Evolutionary conservation across 495 filamentous ascomycete species (phyloP).

Genomic region (Aspergillus cristatus): DNA sequence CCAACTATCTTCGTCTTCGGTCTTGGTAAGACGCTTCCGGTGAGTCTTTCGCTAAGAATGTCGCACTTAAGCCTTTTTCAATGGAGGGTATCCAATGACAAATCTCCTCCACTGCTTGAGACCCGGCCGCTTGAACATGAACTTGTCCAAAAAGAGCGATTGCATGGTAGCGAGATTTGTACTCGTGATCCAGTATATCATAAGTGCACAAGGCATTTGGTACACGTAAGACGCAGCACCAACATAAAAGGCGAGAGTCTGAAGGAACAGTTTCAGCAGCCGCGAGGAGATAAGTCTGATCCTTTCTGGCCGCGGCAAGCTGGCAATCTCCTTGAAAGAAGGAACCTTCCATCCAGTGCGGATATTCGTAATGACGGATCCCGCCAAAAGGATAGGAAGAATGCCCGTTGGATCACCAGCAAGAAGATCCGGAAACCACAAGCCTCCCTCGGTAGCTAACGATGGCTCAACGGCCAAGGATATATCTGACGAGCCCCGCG

Average conservation of each 20-base stretch:
- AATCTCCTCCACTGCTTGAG: slow-evolving; percentile 13
- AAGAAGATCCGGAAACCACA: slow-evolving; percentile 76
- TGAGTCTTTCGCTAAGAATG: too few relatives aligned
- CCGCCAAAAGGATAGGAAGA: slow-evolving; percentile 49
- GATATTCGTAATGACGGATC: slow-evolving; percentile 30
- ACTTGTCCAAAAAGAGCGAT: slow-evolving; percentile 24
- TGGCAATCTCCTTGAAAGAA: slow-evolving; percentile 12
- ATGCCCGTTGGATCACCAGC: slow-evolving; percentile 58
- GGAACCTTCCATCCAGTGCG: slow-evolving; percentile 20
- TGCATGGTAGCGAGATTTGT: slow-evolving; percentile 35
- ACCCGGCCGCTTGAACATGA: slow-evolving; percentile 20
- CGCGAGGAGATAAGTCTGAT: slow-evolving; percentile 10
- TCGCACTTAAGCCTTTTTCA: too few relatives aligned
- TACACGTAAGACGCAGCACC: slow-evolving; percentile 21
- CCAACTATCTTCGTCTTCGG: too few relatives aligned
- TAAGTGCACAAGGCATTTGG: slow-evolving; percentile 51
- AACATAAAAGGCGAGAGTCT: slow-evolving; percentile 23
- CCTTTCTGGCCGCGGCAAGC: slow-evolving; percentile 16
- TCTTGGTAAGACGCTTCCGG: too few relatives aligned
- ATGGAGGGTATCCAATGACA: slow-evolving; percentile 8
- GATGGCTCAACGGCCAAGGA: slow-evolving; percentile 39
- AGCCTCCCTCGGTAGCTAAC: slow-evolving; percentile 57
- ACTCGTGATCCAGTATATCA: slow-evolving; percentile 64
- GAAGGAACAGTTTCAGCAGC: slow-evolving; percentile 18
- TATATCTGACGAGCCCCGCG: slow-evolving; percentile 5